Base-by-base conservation (phyloP, 2,329 filamentous ascomycete genomes). In the Endothia cerciana region DNA sequence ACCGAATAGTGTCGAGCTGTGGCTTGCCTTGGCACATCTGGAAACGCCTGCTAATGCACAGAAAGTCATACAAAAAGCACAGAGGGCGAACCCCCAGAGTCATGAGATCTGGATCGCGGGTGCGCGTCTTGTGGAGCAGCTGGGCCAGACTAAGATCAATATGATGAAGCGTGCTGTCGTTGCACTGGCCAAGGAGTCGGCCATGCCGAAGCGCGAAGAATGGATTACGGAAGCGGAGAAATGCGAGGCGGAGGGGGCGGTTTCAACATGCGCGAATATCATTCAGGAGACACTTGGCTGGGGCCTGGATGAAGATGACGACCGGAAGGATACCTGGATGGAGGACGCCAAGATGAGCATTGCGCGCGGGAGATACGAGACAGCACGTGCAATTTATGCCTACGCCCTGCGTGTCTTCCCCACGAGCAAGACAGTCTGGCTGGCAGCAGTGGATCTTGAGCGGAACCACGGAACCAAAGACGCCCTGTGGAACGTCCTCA, bases 61-160 rank as follows among this genome's bases (percentile, higher is more conserved):
- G 75, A 92, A 94, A 74, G 93, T 99, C 49, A 85, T 99, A 70
- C 99, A 99, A 79, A 94, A 90, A 77, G 96, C 96, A 40, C 91
- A 95, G 70, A 97, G 97, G 80, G 93, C 94, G 2, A 88, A 97
- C 5, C 95, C 95, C 0, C 95, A 93, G 1, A 97, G 93, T 36
- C 87, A 95, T 78, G 94, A 97, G 74, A 93, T 99, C 69, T 99
- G 95, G 95, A 93, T 99, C 74, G 94, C 95, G 10, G 95, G 94
- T 40, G 93, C 93, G 45, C 87, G 94, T 64, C 81, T 99, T 57
- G 93, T 97, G 77, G 93, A 98, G 77, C 93, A 97, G 77, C 82
- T 89, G 36, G 94, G 93, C 30, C 91, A 91, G 69, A 84, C 86
- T 63, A 93, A 91, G 79, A 87, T 94, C 73, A 96, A 93, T 72